A percentile compares a stretch with the other conserved stretches of the same genome.
Conservation (phyloP, 768 basidiomycete genomes). For the Tricholomella constricta region DNA sequence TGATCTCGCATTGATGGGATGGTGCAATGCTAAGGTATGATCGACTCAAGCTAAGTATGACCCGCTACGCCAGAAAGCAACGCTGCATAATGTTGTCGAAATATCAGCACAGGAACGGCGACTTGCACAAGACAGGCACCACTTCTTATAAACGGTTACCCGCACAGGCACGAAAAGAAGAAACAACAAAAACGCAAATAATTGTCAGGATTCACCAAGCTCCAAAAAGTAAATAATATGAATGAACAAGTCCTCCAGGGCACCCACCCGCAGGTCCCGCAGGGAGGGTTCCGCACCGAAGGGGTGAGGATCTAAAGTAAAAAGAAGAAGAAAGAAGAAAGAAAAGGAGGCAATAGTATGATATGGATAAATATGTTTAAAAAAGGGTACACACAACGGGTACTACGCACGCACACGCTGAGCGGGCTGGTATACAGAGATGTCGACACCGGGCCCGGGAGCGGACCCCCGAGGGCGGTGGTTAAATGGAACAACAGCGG, state of each 20-base stretch:
- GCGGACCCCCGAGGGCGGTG: not conserved
- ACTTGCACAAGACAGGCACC: too few relatives aligned
- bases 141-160: too few relatives aligned
- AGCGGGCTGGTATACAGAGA: slow-evolving; percentile 8
- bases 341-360: not conserved
- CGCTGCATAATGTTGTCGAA: too few relatives aligned
- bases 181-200: not conserved
- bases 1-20: not conserved
- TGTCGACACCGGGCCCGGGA: slow-evolving; percentile 1
- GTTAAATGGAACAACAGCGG: slow-evolving; percentile 1
- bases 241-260: not conserved
- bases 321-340: too few relatives aligned
- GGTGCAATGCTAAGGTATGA: not conserved
- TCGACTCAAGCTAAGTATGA: too few relatives aligned
- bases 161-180: not conserved
- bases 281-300: too few relatives aligned
- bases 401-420: slow-evolving; percentile 14
- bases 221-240: not conserved
- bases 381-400: slow-evolving; percentile 6
- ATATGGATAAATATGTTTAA: not conserved
- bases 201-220: slow-evolving; percentile 7
- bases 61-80: too few relatives aligned
- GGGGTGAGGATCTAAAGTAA: too few relatives aligned
- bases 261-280: slow-evolving; percentile 5
- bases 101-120: too few relatives aligned